Evolutionary conservation across 768 basidiomycete genomes (phyloP).

Genomic region (Cubamyces sp.): DNA sequence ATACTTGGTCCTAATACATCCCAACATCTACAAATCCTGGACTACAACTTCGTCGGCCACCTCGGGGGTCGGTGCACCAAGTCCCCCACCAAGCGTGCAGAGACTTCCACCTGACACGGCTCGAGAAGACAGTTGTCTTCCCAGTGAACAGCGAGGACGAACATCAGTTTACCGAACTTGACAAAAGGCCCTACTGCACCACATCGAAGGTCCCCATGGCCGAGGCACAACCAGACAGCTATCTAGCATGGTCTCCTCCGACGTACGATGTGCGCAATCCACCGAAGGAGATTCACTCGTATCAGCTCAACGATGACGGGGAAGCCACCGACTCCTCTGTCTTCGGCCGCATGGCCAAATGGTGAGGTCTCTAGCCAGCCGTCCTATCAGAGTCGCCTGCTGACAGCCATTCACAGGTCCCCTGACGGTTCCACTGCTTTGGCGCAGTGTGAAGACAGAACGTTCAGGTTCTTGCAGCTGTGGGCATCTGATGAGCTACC

Average conservation of each 20-base stretch:
- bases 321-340: background rate
- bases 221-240: background rate
- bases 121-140: no score
- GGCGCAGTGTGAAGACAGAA: slow-evolving; percentile 71
- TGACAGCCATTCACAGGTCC: slow-evolving; percentile 51
- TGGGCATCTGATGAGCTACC: slow-evolving; percentile 36
- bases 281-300: slow-evolving; percentile 5
- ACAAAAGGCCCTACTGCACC: background rate
- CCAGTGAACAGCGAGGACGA: no score
- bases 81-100: no score
- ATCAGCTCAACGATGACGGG: background rate
- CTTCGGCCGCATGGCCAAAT: slow-evolving; percentile 60
- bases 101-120: no score
- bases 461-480: slow-evolving; percentile 59
- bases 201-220: background rate
- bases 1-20: no score
- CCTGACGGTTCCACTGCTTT: slow-evolving; percentile 74
- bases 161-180: no score
- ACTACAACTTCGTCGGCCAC: background rate
- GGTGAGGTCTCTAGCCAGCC: slow-evolving; percentile 40
- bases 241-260: slow-evolving; percentile 16
- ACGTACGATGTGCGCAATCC: slow-evolving; percentile 8
- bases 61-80: no score
- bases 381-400: background rate
- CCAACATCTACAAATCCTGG: background rate